Evolutionary conservation across 805 yeast genomes (phyloP), one percentile per base, ranked within the genome.

Genomic region (Yarrowia divulgata): DNA sequence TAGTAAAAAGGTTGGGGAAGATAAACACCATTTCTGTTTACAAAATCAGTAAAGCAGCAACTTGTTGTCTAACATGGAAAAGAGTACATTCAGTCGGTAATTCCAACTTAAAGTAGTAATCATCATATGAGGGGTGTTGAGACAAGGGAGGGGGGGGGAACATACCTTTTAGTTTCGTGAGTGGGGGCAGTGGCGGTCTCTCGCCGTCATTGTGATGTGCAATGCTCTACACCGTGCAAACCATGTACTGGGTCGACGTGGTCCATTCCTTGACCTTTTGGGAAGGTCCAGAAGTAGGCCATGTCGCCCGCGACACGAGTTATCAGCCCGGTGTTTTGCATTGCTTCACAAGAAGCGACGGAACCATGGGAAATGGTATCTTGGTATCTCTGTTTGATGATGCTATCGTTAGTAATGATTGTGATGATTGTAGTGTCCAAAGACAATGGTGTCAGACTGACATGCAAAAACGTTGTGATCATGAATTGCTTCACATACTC

Each of bases 71-170:
- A 89, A 90, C 92, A 91, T 83, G 81, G 80, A 80, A 82, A 60
- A 60, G 66, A 60, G 66, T 60, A 60, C 84, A 80, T 88, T 93
- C 98, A 89, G 98, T 89, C 90, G 88, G 97, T 93, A 93, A 93
- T 93, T 93, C 98, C 98, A 93, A 97, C 97, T 90, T 90, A 83
- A 87, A 90, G 90, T 91, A 90, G 89, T 63, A 62, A 71, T 77
- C 81, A 78, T 79, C 80, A 78, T 73, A 67, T 73, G 40, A 67
- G 13, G 40, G 32, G 18, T 50, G 46, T 23, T 23, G 29, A 23
- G 29, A 23, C 29, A 4, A 7, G 34, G 35, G 43, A 34, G n/a
- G 37, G n/a, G 37, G 10, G 43, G 13, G n/a, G 46, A 52, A 68
- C 58, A 14, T 69, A 52, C 70, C 67, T 39, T 69, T 66, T 58